Percentiles rank a stretch among this genome's conserved stretches.
phyloP scores from a whole-genome alignment of 2,329 filamentous ascomycete genomes.

The Pseudogymnoascus sp. region DNA sequence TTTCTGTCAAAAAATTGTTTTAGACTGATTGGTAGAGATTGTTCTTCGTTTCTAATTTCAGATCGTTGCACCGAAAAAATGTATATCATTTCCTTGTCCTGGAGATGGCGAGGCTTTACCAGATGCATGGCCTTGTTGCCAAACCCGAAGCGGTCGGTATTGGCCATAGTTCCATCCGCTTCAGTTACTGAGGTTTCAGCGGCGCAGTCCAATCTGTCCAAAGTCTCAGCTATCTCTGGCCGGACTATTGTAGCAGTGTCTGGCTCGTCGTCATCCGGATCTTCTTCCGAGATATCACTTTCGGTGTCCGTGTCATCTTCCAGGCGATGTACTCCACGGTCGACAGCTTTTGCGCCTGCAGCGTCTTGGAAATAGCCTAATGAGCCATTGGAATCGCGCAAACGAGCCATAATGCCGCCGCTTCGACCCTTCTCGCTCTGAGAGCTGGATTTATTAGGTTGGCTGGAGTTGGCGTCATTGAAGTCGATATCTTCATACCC shows the following conservation, averaged over 20 bases:
- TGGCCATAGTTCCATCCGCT: background rate
- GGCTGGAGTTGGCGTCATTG: background rate
- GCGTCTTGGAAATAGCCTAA: background rate
- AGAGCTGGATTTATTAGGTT: background rate
- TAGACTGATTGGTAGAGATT: background rate
- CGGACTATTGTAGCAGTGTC: background rate
- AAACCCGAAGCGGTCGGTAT: background rate
- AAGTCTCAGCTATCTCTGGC: no score
- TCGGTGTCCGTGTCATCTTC: background rate
- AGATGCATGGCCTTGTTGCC: background rate
- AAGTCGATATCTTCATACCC: background rate
- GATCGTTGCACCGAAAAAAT: background rate
- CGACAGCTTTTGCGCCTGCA: background rate
- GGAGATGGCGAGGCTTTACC: background rate
- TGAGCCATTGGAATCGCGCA: background rate
- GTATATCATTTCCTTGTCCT: background rate
- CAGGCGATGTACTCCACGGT: background rate
- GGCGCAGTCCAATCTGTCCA: no score
- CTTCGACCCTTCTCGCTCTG: background rate
- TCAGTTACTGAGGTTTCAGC: background rate
- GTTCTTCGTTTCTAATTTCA: background rate
- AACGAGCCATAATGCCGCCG: background rate
- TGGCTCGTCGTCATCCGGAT: background rate
- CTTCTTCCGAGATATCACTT: background rate
- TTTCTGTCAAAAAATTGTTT: background rate